Evolutionary conservation across 164 flowering plant genomes (phyloP).

Genomic region (Annona squamosa): DNA sequence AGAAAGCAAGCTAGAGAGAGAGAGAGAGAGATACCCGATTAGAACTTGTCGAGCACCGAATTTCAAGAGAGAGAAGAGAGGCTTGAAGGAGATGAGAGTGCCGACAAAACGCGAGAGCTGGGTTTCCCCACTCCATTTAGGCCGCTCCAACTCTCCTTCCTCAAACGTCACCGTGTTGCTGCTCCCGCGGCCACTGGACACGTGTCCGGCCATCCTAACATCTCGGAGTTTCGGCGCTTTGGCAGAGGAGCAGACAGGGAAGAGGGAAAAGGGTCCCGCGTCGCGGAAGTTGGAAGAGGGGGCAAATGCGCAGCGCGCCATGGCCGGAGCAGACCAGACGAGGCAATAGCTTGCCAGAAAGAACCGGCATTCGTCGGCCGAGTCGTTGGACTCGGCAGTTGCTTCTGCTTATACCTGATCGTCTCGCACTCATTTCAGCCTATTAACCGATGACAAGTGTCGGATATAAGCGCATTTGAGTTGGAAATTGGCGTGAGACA

Average conservation of each 20-base stretch:
- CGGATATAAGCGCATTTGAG: too few species aligned
- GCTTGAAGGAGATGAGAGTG: conserved; percentile 53
- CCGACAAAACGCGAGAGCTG: conserved; percentile 56
- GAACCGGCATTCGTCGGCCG: neutral
- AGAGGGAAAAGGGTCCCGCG: neutral
- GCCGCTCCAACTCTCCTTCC: conserved; percentile 50
- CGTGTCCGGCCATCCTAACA: neutral
- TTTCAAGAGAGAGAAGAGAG: conserved; percentile 49
- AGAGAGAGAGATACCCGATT: conserved; percentile 31
- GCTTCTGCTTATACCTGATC: neutral
- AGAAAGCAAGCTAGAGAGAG: neutral
- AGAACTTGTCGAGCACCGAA: conserved; percentile 63
- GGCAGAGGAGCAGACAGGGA: neutral
- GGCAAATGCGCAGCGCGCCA: neutral
- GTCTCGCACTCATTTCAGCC: neutral
- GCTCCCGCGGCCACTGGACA: neutral
- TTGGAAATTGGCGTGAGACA: too few species aligned
- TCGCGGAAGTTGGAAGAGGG: neutral
- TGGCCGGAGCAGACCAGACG: neutral
- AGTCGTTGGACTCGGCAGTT: neutral
- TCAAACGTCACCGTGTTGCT: conserved; percentile 16
- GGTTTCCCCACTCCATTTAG: conserved; percentile 56
- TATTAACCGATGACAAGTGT: neutral
- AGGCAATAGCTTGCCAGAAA: neutral
- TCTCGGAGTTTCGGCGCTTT: neutral